Evolutionary conservation across 176 grass and related monocot species (phyloP), one percentile per base, ranked within the genome.

Genomic region (Thalia dealbata): DNA sequence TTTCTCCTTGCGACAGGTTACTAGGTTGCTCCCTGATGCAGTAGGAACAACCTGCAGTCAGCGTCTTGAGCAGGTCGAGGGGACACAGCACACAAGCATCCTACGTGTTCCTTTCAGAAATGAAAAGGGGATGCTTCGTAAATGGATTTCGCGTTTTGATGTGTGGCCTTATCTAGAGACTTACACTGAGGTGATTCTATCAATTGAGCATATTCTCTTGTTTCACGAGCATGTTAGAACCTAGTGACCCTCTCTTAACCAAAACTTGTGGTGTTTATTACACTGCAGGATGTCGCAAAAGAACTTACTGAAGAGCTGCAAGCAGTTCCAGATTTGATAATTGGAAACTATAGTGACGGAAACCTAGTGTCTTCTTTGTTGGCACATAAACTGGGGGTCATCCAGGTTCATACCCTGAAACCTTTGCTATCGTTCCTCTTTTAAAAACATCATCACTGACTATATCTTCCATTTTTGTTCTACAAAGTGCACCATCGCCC

Each of bases 121-220:
- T 46, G 89, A 92, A 79, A 89, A 84, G 0, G 90, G 90, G 2
- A 80, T 93, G 19, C 79, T 93, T 73, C 87, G 95, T 61, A 93
- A 91, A 84, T 99, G 95, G 95, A 99, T 88, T 71, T 93, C 90
- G 14, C 87, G 95, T 81, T 96, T 96, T 73, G 92, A 96, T 86
- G 92, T 96, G 27, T 96, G 92, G 92, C 92, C 92, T 41, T 96
- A 86, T 82, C 84, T 96, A 61, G 92, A 96, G 75, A 86, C 82
- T 69, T 96, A 87, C 82, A 90, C 89, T 14, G 92, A 96, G 89
- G 92, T 96, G 74, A 65, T 73, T 59, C 1, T 69, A 28, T 56
- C 16, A 69, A 10, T 35, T 56, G 67, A 14, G 64, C 16, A 46
- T 30, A 61, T 21, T 29, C 0, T n/a, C 59, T 75, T 45, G 69